Evolutionary conservation across 306 rosid genomes (phyloP).

Genomic region (Malus sylvestris): DNA sequence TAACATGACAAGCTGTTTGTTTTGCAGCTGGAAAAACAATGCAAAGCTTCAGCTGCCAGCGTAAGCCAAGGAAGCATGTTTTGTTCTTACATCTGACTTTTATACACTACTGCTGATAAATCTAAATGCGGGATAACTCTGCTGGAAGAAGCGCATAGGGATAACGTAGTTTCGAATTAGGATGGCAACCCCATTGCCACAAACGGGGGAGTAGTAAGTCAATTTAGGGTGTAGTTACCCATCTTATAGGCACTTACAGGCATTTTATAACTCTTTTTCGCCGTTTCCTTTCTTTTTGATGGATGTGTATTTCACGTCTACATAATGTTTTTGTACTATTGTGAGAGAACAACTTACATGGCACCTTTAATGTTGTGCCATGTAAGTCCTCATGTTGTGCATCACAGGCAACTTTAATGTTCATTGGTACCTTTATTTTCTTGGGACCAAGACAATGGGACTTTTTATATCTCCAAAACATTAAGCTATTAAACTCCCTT

Average conservation of each 20-base stretch:
- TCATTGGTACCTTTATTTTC: no score
- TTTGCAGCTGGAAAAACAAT: conserved; percentile 91
- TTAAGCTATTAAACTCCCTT: no score
- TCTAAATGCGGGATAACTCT: not conserved
- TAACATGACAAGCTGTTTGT: not conserved
- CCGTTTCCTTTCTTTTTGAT: not conserved
- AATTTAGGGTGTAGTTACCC: conserved; percentile 6
- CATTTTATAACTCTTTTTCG: not conserved
- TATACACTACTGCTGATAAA: conserved; percentile 14
- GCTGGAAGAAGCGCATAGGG: not conserved
- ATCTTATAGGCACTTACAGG: conserved; percentile 17
- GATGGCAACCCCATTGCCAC: not conserved
- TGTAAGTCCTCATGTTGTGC: no score
- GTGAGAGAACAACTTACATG: no score
- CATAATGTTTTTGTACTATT: not conserved
- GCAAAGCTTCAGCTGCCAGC: conserved; percentile 87
- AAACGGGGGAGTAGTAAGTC: not conserved
- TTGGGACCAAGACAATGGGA: no score
- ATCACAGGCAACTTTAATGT: no score
- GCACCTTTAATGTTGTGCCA: no score
- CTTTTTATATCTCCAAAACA: no score
- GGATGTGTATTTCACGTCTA: not conserved
- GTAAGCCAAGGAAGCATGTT: conserved; percentile 28
- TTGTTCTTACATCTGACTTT: conserved; percentile 16
- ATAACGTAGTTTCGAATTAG: conserved; percentile 4